Base-by-base conservation (phyloP, 2,329 filamentous ascomycete species). In the Colletotrichum cuscutae region DNA sequence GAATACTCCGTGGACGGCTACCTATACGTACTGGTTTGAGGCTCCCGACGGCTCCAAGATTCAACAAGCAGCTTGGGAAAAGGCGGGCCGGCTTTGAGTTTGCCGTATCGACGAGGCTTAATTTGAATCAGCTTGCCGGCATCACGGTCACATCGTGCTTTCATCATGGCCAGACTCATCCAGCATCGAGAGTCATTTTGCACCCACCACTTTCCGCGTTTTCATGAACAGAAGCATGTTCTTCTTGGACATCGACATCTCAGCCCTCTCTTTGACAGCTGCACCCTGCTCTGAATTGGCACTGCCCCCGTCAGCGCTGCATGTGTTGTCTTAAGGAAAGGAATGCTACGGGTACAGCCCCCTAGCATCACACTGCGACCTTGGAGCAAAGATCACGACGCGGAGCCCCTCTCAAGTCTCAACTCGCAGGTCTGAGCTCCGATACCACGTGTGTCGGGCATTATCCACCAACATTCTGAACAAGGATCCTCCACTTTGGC, bases 81-180 rank as follows among this genome's bases (percentile, higher is more conserved):
- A 30, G 13, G 52, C 32, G 32, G 12, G n/a, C 52, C 30, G 13
- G 13, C 9, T 13, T 46, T 26, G 61, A 32, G 24, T 32, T 67
- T 15, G 35, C 6, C 13, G 2, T 26, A 13, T 35, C n/a, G 26
- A 24, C 28, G 24, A 66, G 28, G 42, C 54, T 28, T n/a, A 54
- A 22, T 3, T 19, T n/a, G 42, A 19, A n/a, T n/a, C 24, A 59
- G 42, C 62, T 26, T 49, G 22, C 62, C 56, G 69, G 63, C 68
- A 68, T 57, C 52, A 57, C 46, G 26, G 68, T 63, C 68, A 52
- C 57, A 56, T 57, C 28, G 57, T 37, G 15, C 24, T 32, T 58
- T 8, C 30, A 11, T 42, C 56, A 57, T 56, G 35, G 35, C 32
- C 57, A 61, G 12, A 42, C 32, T 49, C n/a, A 13, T 24, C 35